Conservation (phyloP, 495 filamentous ascomycete species). For the Penicillium pancosmium region DNA sequence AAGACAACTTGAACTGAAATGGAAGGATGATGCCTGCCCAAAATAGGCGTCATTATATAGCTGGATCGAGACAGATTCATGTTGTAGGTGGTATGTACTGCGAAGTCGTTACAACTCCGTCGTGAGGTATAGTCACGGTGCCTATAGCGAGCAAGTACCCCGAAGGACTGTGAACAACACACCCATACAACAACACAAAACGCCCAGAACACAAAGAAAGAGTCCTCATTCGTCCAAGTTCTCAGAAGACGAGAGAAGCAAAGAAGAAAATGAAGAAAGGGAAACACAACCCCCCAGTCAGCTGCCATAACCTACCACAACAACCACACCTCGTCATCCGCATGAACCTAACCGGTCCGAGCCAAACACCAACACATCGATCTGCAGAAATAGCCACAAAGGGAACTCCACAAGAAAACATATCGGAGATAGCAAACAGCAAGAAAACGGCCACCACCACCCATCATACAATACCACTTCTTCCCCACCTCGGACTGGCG, state of each 20-base stretch:
- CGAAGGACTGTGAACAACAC: neutral
- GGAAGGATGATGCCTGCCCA: neutral
- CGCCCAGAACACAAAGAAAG: neutral
- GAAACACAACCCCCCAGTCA: neutral
- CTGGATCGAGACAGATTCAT: neutral
- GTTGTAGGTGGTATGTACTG: neutral
- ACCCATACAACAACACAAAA: neutral
- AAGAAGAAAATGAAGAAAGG: neutral
- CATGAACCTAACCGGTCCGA: conserved; percentile 20
- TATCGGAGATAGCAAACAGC: conserved; percentile 15
- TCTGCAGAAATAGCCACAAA: conserved; percentile 11
- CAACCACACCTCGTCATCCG: conserved; percentile 14
- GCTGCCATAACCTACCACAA: conserved; percentile 9
- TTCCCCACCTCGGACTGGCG: conserved; percentile 4
- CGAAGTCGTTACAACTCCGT: too few relatives aligned
- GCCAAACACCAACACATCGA: conserved; percentile 13
- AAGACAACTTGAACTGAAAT: conserved; percentile 4
- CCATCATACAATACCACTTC: neutral
- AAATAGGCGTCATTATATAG: conserved; percentile 1
- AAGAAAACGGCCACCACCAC: neutral
- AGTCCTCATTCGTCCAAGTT: too few relatives aligned
- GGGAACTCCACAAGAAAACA: conserved; percentile 21
- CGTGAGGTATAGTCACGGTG: too few relatives aligned
- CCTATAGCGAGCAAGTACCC: too few relatives aligned
- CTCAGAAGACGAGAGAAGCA: too few relatives aligned